Evolutionary conservation across 2,329 filamentous ascomycete genomes (phyloP).

Genomic region (Fusarium luffae): DNA sequence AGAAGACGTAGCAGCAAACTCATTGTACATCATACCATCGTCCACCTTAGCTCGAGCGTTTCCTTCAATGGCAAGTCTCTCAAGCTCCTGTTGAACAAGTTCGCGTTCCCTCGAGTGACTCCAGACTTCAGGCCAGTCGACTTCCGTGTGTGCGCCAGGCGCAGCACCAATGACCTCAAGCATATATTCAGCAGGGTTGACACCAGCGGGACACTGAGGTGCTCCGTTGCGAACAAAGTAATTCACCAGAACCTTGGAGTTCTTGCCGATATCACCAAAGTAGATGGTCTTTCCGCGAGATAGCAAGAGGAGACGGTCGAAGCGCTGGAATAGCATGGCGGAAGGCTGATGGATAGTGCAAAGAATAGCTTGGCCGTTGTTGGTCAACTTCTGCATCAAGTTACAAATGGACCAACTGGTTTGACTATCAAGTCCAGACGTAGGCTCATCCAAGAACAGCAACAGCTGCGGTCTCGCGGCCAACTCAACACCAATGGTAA

Average conservation of each 20-base stretch:
- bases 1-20: conserved; percentile 47
- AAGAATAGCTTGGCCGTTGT: conserved; percentile 60
- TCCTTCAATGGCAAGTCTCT: conserved; percentile 13
- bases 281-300: conserved; percentile 73
- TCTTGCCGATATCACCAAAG: conserved; percentile 71
- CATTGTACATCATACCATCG: conserved; percentile 36
- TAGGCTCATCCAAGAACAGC: conserved; percentile 69
- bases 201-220: conserved; percentile 60
- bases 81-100: conserved; percentile 51
- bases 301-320: conserved; percentile 69
- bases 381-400: conserved; percentile 68
- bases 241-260: conserved; percentile 63
- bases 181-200: conserved; percentile 78
- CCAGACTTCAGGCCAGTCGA: conserved; percentile 55
- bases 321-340: conserved; percentile 60
- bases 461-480: conserved; percentile 64
- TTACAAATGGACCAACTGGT: conserved; percentile 69
- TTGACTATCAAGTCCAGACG: conserved; percentile 69
- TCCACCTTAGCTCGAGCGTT: neutral
- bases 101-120: conserved; percentile 47
- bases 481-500: conserved; percentile 68
- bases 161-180: conserved; percentile 60
- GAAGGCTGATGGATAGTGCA: conserved; percentile 64
- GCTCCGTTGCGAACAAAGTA: conserved; percentile 74
- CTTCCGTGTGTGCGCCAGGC: conserved; percentile 59